Base-by-base conservation (phyloP, 208 protist species). In the Leishmania tarentolae region DNA sequence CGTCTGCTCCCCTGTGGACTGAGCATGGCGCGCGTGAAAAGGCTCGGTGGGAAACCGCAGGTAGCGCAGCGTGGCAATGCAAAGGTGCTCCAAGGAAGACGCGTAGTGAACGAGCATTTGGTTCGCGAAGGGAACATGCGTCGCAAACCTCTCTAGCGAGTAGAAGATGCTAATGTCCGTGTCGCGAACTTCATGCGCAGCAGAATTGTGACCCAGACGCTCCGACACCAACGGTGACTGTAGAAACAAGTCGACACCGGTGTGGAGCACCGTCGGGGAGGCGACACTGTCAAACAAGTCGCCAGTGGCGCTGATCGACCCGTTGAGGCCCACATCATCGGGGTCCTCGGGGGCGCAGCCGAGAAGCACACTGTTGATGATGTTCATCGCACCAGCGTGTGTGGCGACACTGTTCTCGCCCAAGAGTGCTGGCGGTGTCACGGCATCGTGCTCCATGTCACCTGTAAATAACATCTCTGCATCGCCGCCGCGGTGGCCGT, bases 31-130 rank as follows among this genome's bases (percentile, higher is more conserved):
- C 21, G 89, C 82, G 78, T 94, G 91, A 21, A 87, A 79, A 46
- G 76, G 76, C 66, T 96, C 89, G 75, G 83, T 73, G 1, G 92
- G 92, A 50, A 84, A 85, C 50, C 82, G 74, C 37, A 94, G 83
- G 71, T 94, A 96, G 15, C 90, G 89, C 72, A 92, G 82, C 53
- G 91, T 87, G n/a, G 91, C 92, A 63, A 96, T 84, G 85, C 92
- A 96, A 46, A 96, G 79, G 53, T 86, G 85, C 84, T 96, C 92
- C 65, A 96, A 70, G 17, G 84, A 78, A 13, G 89, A 83, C 19
- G 91, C 90, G 85, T 94, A 96, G 72, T 88, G 75, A 19, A 87
- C 82, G 65, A 96, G 88, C 56, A 94, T 80, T 59, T 87, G 84
- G 78, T 96, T 96, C 9, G 91, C 83, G 69, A 89, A 92, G 42